Percentiles rank a stretch among this genome's conserved stretches.
These are phyloP conservation scores for Truncatella angustata DNA, from an alignment of 2,329 filamentous ascomycete species.

Conservation along the genomic window DNA sequence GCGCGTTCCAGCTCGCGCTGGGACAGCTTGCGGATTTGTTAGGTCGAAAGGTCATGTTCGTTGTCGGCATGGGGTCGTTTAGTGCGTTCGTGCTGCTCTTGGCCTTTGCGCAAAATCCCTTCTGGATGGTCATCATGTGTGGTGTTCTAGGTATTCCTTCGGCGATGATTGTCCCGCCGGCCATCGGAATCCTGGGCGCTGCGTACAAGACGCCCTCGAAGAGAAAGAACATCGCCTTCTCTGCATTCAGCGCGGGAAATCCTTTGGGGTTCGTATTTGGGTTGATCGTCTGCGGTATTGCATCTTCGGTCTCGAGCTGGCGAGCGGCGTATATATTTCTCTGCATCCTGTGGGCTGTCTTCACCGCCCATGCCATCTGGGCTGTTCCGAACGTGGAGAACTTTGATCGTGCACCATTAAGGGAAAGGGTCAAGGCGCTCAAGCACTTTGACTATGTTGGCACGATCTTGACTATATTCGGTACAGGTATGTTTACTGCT, in stretches of 20 bases:
- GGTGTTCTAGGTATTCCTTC: constrained; percentile 64
- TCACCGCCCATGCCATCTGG: constrained; percentile 57
- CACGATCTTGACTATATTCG: constrained; percentile 58
- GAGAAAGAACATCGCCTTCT: constrained; percentile 33
- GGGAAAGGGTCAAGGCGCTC: constrained; percentile 37
- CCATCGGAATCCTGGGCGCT: constrained; percentile 61
- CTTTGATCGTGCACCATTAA: constrained; percentile 34
- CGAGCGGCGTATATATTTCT: constrained; percentile 61
- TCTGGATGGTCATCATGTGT: constrained; percentile 61
- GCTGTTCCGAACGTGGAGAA: constrained; percentile 57
- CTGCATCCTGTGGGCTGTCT: constrained; percentile 60
- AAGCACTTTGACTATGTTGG: constrained; percentile 62
- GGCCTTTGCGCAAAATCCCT: constrained; percentile 57
- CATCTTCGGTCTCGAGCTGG: constrained; percentile 61
- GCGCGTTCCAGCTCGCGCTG: constrained; percentile 65
- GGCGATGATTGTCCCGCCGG: constrained; percentile 62
- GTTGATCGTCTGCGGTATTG: constrained; percentile 60
- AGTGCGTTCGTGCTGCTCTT: constrained; percentile 54
- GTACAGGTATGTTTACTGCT: constrained; percentile 64
- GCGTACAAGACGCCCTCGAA: constrained; percentile 44
- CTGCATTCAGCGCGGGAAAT: constrained; percentile 32
- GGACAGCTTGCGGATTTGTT: constrained; percentile 65
- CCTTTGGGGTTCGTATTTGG: constrained; percentile 37
- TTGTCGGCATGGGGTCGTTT: constrained; percentile 58
- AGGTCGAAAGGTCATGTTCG: constrained; percentile 60